phyloP scores from a whole-genome alignment of 2,329 filamentous ascomycete species.

The Colletotrichum sp. region DNA sequence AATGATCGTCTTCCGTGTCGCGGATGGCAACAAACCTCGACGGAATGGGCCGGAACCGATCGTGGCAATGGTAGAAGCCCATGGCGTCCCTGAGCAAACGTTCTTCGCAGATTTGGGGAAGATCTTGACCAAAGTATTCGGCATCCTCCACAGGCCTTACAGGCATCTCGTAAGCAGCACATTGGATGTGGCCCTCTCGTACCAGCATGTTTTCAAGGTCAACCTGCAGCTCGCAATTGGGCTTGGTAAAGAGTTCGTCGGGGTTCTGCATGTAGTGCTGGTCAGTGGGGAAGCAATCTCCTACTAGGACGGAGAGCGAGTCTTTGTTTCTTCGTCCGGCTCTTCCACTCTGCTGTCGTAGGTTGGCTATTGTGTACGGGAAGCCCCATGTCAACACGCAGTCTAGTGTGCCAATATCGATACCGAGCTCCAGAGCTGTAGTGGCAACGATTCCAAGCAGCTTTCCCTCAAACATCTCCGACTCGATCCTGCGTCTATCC shows the following conservation, averaged over 20 bases:
- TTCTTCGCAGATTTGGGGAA: constrained; percentile 74
- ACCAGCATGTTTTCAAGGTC: constrained; percentile 93
- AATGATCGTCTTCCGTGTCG: constrained; percentile 88
- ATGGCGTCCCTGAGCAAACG: constrained; percentile 75
- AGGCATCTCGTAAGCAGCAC: constrained; percentile 93
- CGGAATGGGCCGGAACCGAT: constrained; percentile 84
- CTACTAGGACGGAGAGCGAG: constrained; percentile 87
- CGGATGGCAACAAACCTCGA: constrained; percentile 86
- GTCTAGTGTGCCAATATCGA: constrained; percentile 94
- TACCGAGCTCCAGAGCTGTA: constrained; percentile 88
- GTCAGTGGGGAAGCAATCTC: constrained; percentile 88
- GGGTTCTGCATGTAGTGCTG: constrained; percentile 98
- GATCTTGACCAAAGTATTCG: constrained; percentile 78
- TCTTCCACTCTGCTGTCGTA: constrained; percentile 92
- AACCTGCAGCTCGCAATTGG: constrained; percentile 87
- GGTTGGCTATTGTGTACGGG: constrained; percentile 92
- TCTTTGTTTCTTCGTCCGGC: constrained; percentile 93
- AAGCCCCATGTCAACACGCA: constrained; percentile 95
- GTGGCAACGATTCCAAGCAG: constrained; percentile 93
- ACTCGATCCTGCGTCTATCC: constrained; percentile 86
- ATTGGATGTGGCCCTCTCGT: constrained; percentile 92
- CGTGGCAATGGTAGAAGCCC: constrained; percentile 90
- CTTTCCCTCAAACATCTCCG: constrained; percentile 96
- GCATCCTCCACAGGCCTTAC: constrained; percentile 79
- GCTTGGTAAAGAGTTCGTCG: constrained; percentile 89